Conservation (phyloP, 306 rosid species). For the Inga leiocalycina region DNA sequence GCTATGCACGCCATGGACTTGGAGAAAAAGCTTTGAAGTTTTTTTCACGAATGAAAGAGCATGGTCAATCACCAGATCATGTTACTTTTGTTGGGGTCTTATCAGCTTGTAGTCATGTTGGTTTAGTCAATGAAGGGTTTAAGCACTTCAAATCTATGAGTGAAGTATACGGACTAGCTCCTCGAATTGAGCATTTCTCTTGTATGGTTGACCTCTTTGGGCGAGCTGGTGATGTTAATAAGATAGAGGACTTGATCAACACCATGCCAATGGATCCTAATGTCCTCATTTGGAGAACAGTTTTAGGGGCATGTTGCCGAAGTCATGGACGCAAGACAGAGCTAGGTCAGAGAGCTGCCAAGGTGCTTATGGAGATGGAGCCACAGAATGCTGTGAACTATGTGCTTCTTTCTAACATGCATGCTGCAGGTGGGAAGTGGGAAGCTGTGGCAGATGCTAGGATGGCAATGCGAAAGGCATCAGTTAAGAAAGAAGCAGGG, state of each 20-base stretch:
- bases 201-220: conserved; percentile 95
- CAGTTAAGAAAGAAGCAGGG: conserved; percentile 87
- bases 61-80: conserved; percentile 73
- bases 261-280: conserved; percentile 83
- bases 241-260: conserved; percentile 67
- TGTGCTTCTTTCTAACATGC: conserved; percentile 92
- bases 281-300: conserved; percentile 87
- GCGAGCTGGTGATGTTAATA: conserved; percentile 71
- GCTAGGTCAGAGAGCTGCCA: conserved; percentile 78
- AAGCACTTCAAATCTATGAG: conserved; percentile 69
- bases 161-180: conserved; percentile 60
- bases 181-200: conserved; percentile 85
- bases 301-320: conserved; percentile 80
- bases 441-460: conserved; percentile 76
- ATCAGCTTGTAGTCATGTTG: conserved; percentile 95
- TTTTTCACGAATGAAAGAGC: conserved; percentile 70
- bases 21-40: conserved; percentile 72
- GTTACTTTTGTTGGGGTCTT: conserved; percentile 90
- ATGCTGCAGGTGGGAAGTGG: conserved; percentile 83
- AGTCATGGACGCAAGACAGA: conserved; percentile 65
- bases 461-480: conserved; percentile 78
- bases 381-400: conserved; percentile 84
- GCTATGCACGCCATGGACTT: conserved; percentile 88
- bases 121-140: conserved; percentile 79
- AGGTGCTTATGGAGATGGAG: conserved; percentile 74